Percentiles rank a stretch among this genome's conserved stretches.
These are phyloP conservation scores for Talaromyces sp. DNA, from an alignment of 2,329 filamentous ascomycete species.

Conservation along the genomic window DNA sequence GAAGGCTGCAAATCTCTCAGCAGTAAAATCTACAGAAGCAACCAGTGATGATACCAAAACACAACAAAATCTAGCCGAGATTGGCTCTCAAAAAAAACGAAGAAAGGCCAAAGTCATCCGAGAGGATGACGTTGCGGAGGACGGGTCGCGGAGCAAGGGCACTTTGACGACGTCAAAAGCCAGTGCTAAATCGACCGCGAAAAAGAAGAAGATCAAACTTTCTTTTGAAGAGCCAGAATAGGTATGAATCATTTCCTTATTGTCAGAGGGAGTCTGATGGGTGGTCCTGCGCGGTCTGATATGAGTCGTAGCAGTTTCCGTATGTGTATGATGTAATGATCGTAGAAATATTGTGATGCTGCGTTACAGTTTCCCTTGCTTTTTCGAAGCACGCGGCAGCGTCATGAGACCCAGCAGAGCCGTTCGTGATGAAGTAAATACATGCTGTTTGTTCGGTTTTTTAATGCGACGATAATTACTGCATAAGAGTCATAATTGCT, in stretches of 20 bases:
- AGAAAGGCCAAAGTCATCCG: slow-evolving; percentile 42
- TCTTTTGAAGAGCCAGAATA: slow-evolving; percentile 41
- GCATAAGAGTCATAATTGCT: slow-evolving; percentile 19
- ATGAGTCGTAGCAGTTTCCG: not conserved
- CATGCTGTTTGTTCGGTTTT: not conserved
- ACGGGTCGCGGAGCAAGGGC: slow-evolving; percentile 25
- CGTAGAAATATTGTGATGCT: slow-evolving; percentile 4
- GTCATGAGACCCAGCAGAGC: not conserved
- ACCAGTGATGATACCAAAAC: slow-evolving; percentile 17
- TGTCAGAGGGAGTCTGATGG: not conserved
- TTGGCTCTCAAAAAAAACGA: slow-evolving; percentile 41
- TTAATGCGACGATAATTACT: not conserved
- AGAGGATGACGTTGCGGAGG: slow-evolving; percentile 21
- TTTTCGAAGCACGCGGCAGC: not conserved
- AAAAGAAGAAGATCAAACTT: slow-evolving; percentile 45
- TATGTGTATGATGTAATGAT: slow-evolving; percentile 11
- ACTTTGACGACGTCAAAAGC: slow-evolving; percentile 16
- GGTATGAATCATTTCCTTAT: not conserved
- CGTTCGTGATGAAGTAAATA: not conserved
- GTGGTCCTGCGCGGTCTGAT: not conserved
- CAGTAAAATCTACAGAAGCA: slow-evolving; percentile 15
- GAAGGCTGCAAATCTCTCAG: slow-evolving; percentile 18
- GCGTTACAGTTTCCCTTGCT: not conserved
- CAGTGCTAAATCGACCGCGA: slow-evolving; percentile 30
- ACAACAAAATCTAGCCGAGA: slow-evolving; percentile 39